Evolutionary conservation across 805 yeast species (phyloP), one percentile per base, ranked within the genome.

Genomic region (Kazachstania martiniae): DNA sequence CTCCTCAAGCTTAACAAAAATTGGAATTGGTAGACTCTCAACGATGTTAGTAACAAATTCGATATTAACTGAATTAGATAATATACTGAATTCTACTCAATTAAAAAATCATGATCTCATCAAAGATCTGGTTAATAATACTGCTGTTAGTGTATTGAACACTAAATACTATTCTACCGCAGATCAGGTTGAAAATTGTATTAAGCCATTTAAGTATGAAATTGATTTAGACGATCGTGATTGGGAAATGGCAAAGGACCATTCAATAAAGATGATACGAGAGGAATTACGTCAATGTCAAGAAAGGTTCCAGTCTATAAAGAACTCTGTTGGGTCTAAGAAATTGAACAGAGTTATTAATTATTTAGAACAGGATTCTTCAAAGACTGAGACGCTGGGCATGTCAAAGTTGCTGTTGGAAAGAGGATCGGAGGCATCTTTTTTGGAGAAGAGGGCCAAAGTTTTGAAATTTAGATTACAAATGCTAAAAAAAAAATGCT

Each of bases 161-260:
- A 62, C 81, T 18, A 74, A 89, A 42, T 91, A 71, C 53, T 83
- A 77, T 42, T 78, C 94, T 1, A 89, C 98, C 0, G 94, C 98
- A 0, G 99, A 93, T 55, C 99, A 91, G 56, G 97, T 91, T 5
- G 99, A 91, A 50, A 91, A 93, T 57, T 87, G 97, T 61, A 89
- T 91, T 49, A 91, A 91, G 55, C 99, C 99, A 2, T 91, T 80
- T 63, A 91, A 91, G 61, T 91, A 89, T 55, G 99, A 91, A 51
- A 87, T 91, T 38, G 99, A 91, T 50, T 73, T 91, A 30, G 97
- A 91, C 51, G 94, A 87, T 45, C 68, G 95, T 25, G 99, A 91
- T 55, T 91, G 99, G 99, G 60, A 63, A 19, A 51, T 69, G 6
- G 77, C 95, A 24, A 73, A 83, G 38, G 93, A 82, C 21, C 93